Evolutionary conservation across 2,329 filamentous ascomycete species (phyloP).

Genomic region (Calonectria pseudoturangicola): DNA sequence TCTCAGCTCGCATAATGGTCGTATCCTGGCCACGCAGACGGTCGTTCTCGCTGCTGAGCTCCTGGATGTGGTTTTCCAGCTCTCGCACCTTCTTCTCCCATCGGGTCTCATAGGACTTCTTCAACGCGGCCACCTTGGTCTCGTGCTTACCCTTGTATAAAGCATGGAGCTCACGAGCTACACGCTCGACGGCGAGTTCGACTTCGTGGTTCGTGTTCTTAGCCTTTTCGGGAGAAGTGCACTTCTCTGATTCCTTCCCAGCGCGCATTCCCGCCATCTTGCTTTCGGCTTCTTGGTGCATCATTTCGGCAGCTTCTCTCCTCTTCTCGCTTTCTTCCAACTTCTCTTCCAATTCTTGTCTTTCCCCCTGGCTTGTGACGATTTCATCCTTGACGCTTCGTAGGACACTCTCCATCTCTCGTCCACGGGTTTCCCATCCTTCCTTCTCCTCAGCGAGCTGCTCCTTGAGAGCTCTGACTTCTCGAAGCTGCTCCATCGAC

Average conservation of each 20-base stretch:
- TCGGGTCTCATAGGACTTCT: constrained; percentile 87
- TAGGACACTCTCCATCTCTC: constrained; percentile 89
- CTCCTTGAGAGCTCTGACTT: constrained; percentile 83
- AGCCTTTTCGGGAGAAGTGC: constrained; percentile 61
- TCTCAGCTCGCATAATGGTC: constrained; percentile 76
- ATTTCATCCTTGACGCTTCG: constrained; percentile 89
- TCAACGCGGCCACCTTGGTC: constrained; percentile 93
- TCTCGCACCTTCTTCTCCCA: constrained; percentile 92
- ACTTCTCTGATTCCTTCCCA: constrained; percentile 68
- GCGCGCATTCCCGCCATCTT: constrained; percentile 85
- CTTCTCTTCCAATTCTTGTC: constrained; percentile 84
- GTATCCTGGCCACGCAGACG: constrained; percentile 81
- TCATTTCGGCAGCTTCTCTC: constrained; percentile 82
- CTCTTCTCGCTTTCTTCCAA: constrained; percentile 86
- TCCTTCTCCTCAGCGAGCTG: constrained; percentile 84
- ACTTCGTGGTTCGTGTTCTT: constrained; percentile 76
- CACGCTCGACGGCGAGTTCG: constrained; percentile 90
- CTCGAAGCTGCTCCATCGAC: constrained; percentile 87
- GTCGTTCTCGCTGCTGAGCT: constrained; percentile 84
- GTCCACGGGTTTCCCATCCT: constrained; percentile 88
- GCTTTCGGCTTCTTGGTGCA: constrained; percentile 84
- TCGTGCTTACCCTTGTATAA: constrained; percentile 99
- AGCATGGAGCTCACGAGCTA: constrained; percentile 93
- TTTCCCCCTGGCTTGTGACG: constrained; percentile 84
- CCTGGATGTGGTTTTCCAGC: constrained; percentile 82